Evolutionary conservation across 2,329 filamentous ascomycete genomes (phyloP).

Genomic region (Cladosporium velox): DNA sequence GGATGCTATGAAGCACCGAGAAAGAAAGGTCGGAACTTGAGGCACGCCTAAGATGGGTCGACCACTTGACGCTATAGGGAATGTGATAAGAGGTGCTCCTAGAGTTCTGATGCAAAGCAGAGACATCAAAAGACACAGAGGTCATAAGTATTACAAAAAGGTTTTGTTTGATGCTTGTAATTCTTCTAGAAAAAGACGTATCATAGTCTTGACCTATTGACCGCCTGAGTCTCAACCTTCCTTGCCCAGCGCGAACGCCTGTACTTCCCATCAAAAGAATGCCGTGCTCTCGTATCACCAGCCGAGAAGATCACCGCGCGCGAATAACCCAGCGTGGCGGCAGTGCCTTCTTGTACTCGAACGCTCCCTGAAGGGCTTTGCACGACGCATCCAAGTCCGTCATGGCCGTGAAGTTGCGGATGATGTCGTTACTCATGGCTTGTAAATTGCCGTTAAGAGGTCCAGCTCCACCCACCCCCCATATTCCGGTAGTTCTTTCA

Average conservation of each 20-base stretch:
- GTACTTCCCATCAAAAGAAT: too few species aligned
- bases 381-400: background rate
- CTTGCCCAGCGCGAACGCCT: background rate
- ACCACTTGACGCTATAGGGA: too few species aligned
- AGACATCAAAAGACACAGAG: background rate
- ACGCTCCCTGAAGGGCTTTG: background rate
- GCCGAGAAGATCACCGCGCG: background rate
- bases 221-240: background rate
- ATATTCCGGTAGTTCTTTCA: too few species aligned
- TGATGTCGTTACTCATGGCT: too few species aligned
- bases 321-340: background rate
- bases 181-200: background rate
- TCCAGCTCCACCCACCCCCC: too few species aligned
- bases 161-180: background rate
- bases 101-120: background rate
- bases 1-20: too few species aligned
- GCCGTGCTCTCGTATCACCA: background rate
- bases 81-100: too few species aligned
- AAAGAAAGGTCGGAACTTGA: too few species aligned
- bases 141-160: background rate
- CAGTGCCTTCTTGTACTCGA: background rate
- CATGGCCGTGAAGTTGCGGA: background rate
- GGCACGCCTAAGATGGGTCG: too few species aligned
- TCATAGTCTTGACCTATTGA: background rate
- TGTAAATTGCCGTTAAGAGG: too few species aligned